These are phyloP conservation scores for Wolfiporia cocos DNA, from an alignment of 1,284 basidiomycete genomes.

Conservation along the genomic window DNA sequence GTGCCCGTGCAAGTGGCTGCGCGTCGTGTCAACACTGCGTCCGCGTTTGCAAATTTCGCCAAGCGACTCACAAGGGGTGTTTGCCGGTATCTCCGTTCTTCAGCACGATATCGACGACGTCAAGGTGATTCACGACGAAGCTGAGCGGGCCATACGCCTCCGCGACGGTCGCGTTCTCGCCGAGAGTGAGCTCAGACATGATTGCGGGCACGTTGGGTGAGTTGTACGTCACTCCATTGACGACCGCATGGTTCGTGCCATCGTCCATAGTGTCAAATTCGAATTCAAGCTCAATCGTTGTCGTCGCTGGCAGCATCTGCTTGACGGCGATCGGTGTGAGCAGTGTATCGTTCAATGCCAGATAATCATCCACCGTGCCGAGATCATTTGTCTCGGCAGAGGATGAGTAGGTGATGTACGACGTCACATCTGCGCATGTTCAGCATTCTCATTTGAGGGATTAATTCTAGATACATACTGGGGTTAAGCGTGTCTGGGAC, in stretches of 20 bases:
- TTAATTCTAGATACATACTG: conserved; percentile 44
- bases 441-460: background rate
- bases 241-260: conserved; percentile 73
- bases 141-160: conserved; percentile 78
- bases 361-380: conserved; percentile 46
- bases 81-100: conserved; percentile 75
- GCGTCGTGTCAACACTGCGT: too few relatives aligned
- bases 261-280: conserved; percentile 71
- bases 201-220: conserved; percentile 66
- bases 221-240: conserved; percentile 72
- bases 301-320: conserved; percentile 36
- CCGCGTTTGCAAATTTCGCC: background rate
- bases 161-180: conserved; percentile 59
- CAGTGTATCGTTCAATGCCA: conserved; percentile 52
- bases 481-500: conserved; percentile 68
- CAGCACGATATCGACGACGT: conserved; percentile 77
- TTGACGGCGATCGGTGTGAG: conserved; percentile 50
- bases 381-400: conserved; percentile 43
- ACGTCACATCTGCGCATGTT: conserved; percentile 58
- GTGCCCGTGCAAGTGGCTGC: conserved; percentile 82
- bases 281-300: conserved; percentile 51
- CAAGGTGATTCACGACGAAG: conserved; percentile 68
- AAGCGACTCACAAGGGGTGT: conserved; percentile 71
- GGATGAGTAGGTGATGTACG: conserved; percentile 63
- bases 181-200: conserved; percentile 73